Base-by-base conservation (phyloP, 805 yeast species). In the Barnettozyma pratensis region DNA sequence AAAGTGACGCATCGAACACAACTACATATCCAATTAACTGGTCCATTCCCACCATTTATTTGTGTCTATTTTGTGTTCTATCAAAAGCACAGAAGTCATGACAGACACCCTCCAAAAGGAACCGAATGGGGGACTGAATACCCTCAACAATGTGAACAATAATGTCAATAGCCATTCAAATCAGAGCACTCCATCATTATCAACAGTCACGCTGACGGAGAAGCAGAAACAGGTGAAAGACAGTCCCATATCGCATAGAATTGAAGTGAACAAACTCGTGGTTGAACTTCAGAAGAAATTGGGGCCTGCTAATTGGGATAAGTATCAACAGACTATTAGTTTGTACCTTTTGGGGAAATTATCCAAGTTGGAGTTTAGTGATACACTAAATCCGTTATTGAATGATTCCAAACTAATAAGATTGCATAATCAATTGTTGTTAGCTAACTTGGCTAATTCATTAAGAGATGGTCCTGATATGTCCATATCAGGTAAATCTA, bases 371-470 rank as follows among this genome's bases (percentile, higher is more conserved):
- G 99, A 92, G 65, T 72, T 92, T 47, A 79, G 80, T 52, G 69
- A 72, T 11, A 81, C 73, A 42, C 72, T 88, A 32, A 71, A 72
- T 40, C 76, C 76, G n/a, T 70, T 87, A 29, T 70, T 90, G 45
- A 47, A 50, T 0, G 57, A 58, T 40, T 51, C 56, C 9, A 58
- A 49, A 42, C 46, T 58, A 58, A 49, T 79, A 37, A 72, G 81
- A 48, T 76, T 83, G 71, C 99, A 94, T 67, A 92, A 92, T 67
- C 89, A 87, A 61, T 72, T 92, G 41, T 68, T 92, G 40, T 71
- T 92, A 47, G 81, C 95, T 12, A 85, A 88, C 61, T 72, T 91
- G 54, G 90, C 97, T 27, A 92, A 91, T 65, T 79, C 96, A 5
- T 71, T 88, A 48, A 76, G 88, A 49, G 94, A 86, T 52, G 80